Evolutionary conservation across 768 basidiomycete genomes (phyloP).

Genomic region (Leccinum incarnatum): DNA sequence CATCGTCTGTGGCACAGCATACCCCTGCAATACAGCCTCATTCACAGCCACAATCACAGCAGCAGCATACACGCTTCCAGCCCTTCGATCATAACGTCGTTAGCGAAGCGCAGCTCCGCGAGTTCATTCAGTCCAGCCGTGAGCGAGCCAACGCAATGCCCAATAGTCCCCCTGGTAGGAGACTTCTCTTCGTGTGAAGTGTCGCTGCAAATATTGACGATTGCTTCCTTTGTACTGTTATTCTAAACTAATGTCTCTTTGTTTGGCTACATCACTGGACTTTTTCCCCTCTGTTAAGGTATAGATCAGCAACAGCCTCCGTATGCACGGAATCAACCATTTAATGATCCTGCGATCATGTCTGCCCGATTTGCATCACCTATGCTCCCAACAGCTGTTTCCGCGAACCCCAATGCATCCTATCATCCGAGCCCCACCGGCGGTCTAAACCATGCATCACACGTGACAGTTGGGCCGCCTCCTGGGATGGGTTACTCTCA

Average conservation of each 20-base stretch:
- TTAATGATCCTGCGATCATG: slow-evolving; percentile 80
- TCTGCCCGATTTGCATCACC: slow-evolving; percentile 60
- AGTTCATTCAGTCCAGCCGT: slow-evolving; percentile 70
- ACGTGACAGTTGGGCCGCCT: slow-evolving; percentile 54
- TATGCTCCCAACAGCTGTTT: slow-evolving; percentile 23
- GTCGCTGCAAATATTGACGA: slow-evolving; percentile 32
- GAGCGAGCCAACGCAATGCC: slow-evolving; percentile 45
- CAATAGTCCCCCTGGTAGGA: slow-evolving; percentile 46
- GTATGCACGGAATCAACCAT: slow-evolving; percentile 43
- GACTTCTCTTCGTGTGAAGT: slow-evolving; percentile 40
- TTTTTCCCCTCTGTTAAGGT: slow-evolving; percentile 19
- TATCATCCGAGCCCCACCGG: slow-evolving; percentile 14
- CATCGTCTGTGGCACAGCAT: slow-evolving; percentile 50
- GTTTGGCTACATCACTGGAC: slow-evolving; percentile 11
- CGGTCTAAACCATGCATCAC: slow-evolving; percentile 13
- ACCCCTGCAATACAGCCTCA: slow-evolving; percentile 36
- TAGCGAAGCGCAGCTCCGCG: slow-evolving; percentile 75
- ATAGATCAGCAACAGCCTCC: slow-evolving; percentile 38
- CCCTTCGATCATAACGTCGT: slow-evolving; percentile 51
- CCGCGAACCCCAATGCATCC: slow-evolving; percentile 8
- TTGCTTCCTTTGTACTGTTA: slow-evolving; percentile 27
- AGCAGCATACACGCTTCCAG: slow-evolving; percentile 47
- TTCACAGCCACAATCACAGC: slow-evolving; percentile 36
- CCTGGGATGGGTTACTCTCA: slow-evolving; percentile 58
- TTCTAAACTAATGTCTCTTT: slow-evolving; percentile 19